phyloP scores from a whole-genome alignment of 768 basidiomycete species.

The Leccinellum albellum region DNA sequence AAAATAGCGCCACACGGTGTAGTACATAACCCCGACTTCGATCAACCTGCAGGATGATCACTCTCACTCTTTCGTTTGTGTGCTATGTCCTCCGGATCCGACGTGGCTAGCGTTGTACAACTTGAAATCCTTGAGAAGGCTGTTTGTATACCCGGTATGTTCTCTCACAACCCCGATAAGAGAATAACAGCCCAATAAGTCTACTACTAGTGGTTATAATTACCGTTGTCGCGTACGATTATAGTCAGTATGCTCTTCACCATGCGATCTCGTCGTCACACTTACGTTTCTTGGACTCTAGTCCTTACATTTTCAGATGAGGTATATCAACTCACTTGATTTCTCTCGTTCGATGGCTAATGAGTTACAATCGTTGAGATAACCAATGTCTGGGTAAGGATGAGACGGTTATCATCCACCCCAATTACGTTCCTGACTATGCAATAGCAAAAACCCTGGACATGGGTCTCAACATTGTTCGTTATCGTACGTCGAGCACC shows the following conservation, averaged over 20 bases:
- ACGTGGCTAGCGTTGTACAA: not conserved
- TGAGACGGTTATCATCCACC: not conserved
- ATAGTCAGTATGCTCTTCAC: slow-evolving; percentile 3
- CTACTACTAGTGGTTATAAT: slow-evolving; percentile 2
- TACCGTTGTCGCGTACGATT: slow-evolving; percentile 13
- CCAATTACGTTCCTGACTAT: not conserved
- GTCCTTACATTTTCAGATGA: slow-evolving; percentile 14
- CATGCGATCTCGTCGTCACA: not conserved
- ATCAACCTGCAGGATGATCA: not conserved
- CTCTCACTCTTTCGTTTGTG: not conserved
- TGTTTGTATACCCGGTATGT: not conserved
- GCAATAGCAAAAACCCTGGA: not conserved
- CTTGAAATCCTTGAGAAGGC: not conserved
- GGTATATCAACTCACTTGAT: not conserved
- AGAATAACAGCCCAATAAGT: not conserved
- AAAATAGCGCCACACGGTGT: not conserved
- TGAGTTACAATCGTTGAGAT: not conserved
- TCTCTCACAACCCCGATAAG: not conserved
- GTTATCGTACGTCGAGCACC: not conserved
- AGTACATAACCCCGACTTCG: not conserved
- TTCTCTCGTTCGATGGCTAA: not conserved
- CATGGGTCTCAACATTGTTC: not conserved
- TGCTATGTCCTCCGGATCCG: not conserved
- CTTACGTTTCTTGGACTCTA: not conserved
- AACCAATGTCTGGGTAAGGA: slow-evolving; percentile 1